These are phyloP conservation scores for Aspergillus funiculosus DNA, from an alignment of 495 filamentous ascomycete genomes.

Conservation along the genomic window DNA sequence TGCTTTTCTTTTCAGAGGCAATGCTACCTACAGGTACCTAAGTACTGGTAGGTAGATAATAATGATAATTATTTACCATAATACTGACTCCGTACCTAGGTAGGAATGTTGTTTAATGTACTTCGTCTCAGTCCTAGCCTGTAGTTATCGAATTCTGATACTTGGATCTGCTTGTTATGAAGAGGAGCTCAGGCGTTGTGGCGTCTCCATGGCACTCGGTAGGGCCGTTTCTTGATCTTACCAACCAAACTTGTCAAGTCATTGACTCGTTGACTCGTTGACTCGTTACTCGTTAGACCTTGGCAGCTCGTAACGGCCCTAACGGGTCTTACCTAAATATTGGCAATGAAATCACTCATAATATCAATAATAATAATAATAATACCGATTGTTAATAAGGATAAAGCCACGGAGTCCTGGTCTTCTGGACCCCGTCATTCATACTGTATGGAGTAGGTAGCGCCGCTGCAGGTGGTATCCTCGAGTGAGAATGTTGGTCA, in stretches of 20 bases:
- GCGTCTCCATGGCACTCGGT: slow-evolving; percentile 16
- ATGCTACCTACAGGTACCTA: not conserved
- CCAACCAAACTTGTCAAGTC: too few species aligned
- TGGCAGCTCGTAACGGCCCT: not conserved
- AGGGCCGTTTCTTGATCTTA: too few species aligned
- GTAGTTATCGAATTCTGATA: too few species aligned
- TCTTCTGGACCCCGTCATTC: not conserved
- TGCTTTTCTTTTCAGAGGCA: not conserved
- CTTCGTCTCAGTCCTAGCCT: slow-evolving; percentile 1
- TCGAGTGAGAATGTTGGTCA: not conserved
- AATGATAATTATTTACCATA: not conserved
- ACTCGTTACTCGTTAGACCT: not conserved
- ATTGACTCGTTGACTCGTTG: too few species aligned
- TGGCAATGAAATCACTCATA: not conserved
- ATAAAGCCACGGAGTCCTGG: not conserved
- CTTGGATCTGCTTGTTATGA: slow-evolving; percentile 12
- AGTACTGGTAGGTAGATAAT: not conserved
- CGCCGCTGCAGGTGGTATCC: not conserved
- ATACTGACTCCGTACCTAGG: not conserved
- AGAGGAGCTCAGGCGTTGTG: slow-evolving; percentile 16
- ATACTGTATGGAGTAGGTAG: not conserved
- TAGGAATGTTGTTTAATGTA: not conserved
- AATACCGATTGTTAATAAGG: not conserved
- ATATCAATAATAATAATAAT: not conserved
- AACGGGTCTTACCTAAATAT: not conserved